Conservation (phyloP, 2,329 filamentous ascomycete genomes). For the Monosporascus sp. region DNA sequence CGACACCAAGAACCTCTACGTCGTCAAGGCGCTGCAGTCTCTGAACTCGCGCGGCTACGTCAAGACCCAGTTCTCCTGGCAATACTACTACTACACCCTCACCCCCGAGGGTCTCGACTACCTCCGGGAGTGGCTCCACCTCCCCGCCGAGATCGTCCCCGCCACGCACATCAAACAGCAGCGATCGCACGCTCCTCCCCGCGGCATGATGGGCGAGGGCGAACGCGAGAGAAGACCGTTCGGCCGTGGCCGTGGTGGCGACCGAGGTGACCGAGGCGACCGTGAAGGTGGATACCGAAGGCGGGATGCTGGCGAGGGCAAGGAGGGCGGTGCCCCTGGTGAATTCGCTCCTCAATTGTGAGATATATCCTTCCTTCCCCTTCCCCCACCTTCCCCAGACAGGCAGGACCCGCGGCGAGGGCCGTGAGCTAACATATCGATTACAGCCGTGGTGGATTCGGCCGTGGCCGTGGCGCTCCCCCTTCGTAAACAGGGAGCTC, state of each 20-base stretch:
- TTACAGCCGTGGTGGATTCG: slow-evolving; percentile 74
- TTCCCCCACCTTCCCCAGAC: neutral
- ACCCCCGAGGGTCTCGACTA: slow-evolving; percentile 99
- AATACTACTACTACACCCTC: slow-evolving; percentile 99
- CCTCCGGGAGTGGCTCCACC: slow-evolving; percentile 99
- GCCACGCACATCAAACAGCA: slow-evolving; percentile 99
- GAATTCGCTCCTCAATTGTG: slow-evolving; percentile 89
- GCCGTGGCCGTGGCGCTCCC: slow-evolving; percentile 80
- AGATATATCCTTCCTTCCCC: slow-evolving; percentile 30
- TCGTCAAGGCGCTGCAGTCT: slow-evolving; percentile 99
- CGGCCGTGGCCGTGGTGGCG: slow-evolving; percentile 68
- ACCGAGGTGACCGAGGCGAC: slow-evolving; percentile 62
- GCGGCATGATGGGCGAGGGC: slow-evolving; percentile 93
- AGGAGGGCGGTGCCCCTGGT: slow-evolving; percentile 88
- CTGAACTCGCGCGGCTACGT: slow-evolving; percentile 96
- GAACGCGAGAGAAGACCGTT: slow-evolving; percentile 78
- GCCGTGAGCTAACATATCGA: slow-evolving; percentile 28
- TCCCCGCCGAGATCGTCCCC: slow-evolving; percentile 98
- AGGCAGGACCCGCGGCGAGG: slow-evolving; percentile 3
- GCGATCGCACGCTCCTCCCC: slow-evolving; percentile 94
- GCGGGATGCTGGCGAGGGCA: slow-evolving; percentile 78
- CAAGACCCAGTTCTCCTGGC: slow-evolving; percentile 99
- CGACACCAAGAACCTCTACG: slow-evolving; percentile 99
- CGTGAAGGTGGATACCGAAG: slow-evolving; percentile 89
- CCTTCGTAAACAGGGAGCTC: slow-evolving; percentile 51